A percentile compares a stretch with the other conserved stretches of the same genome.
phyloP scores from a whole-genome alignment of 208 protist species.

The Phytomonas francai region DNA sequence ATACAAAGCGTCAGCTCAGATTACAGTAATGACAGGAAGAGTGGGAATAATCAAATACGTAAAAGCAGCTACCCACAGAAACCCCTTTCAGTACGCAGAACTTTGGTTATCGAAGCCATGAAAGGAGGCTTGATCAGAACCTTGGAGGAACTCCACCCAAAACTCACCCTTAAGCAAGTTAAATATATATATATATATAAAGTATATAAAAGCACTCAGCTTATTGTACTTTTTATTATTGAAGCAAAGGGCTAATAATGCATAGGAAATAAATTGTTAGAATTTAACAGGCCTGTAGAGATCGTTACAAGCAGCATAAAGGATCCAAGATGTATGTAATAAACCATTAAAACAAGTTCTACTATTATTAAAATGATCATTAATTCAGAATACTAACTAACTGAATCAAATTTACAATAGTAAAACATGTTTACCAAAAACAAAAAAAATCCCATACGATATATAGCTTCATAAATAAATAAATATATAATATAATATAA shows the following conservation, averaged over 20 bases:
- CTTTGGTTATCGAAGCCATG: not conserved
- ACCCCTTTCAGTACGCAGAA: not conserved
- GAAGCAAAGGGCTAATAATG: not conserved
- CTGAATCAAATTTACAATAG: not conserved
- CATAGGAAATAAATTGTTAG: not conserved
- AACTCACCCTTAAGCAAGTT: not conserved
- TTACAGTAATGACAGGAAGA: not conserved
- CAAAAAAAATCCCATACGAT: not conserved
- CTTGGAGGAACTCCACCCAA: not conserved
- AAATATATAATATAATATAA: no score
- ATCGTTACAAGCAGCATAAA: not conserved
- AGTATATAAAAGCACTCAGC: not conserved
- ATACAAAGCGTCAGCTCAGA: not conserved
- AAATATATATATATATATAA: not conserved
- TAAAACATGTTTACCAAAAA: not conserved
- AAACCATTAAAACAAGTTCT: not conserved
- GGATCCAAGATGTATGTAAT: not conserved
- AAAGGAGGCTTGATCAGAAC: not conserved
- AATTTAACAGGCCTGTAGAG: not conserved
- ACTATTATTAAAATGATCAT: not conserved
- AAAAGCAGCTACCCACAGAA: not conserved
- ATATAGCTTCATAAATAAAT: slow-evolving; percentile 1
- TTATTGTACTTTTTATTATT: not conserved
- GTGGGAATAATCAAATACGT: not conserved
- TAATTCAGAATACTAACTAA: not conserved